Base-by-base conservation (phyloP, 2,329 filamentous ascomycete species). In the Neopestalotiopsis sp. region DNA sequence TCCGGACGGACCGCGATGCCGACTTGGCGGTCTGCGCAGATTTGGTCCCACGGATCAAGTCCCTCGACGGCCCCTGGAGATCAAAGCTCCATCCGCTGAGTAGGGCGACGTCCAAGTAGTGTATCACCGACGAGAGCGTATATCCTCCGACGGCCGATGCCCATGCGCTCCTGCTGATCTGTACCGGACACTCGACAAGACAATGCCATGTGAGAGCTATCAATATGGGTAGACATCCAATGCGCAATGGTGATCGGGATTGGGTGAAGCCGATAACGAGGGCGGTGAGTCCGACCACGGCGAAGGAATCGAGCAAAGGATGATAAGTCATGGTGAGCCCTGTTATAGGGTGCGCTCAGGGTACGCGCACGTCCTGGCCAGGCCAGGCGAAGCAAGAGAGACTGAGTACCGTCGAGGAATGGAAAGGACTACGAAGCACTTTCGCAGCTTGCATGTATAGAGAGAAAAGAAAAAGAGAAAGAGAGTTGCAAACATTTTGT, bases 61-160 rank as follows among this genome's bases (percentile, higher is more conserved):
- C 40, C 10, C 40, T 67, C 13, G 13, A 32, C 30, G 66, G 67
- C 14, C 64, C 67, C 30, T 20, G 56, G 24, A 56, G 60, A n/a
- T 68, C 69, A 49, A 63, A 70, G 32, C 49, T 66, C 69, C 57
- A 70, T 7, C 63, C 57, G 42, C 67, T 68, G 28, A 70, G 63
- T 4, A 70, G 28, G 12, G 59, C 69, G 12, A 69, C 67, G 28
- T 70, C 69, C 30, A 70, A 7, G 56, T 68, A 70, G 49, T 70
- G 67, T n/a, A 69, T n/a, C 24, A 67, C 45, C 12, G 59, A 67
- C 28, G 64, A 68, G 30, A 67, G 59, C 17, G 69, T 67, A 40
- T 70, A 70, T 64, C 68, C 68, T 9, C 63, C 68, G 9, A 69
- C 68, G 20, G 68, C 58, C 42, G 63, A 60, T 4, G 68, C 68